A percentile compares a stretch with the other conserved stretches of the same genome.
These are phyloP conservation scores for Ciborinia camelliae DNA, from an alignment of 2,329 filamentous ascomycete genomes.

Conservation along the genomic window DNA sequence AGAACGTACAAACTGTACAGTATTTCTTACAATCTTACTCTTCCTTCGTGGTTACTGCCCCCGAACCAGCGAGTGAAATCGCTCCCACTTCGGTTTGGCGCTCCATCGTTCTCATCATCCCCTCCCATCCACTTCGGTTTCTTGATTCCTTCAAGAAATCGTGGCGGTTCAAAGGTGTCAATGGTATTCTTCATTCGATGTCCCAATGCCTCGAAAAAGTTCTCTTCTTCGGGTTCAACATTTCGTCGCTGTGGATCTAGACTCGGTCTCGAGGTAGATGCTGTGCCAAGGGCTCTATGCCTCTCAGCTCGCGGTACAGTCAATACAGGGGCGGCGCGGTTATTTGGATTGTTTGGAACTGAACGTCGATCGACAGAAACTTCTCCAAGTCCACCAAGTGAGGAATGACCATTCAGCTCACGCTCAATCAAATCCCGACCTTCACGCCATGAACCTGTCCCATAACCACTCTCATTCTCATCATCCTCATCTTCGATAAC, in stretches of 20 bases:
- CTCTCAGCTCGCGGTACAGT: constrained; percentile 35
- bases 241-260: constrained; percentile 33
- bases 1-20: constrained; percentile 16
- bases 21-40: constrained; percentile 34
- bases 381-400: constrained; percentile 45
- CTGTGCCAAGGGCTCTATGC: constrained; percentile 35
- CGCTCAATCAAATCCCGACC: constrained; percentile 86
- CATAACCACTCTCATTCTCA: constrained; percentile 61
- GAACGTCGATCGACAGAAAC: constrained; percentile 23
- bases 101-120: constrained; percentile 43
- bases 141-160: constrained; percentile 74
- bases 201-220: constrained; percentile 78
- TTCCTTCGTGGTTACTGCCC: constrained; percentile 42
- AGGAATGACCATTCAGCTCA: constrained; percentile 66
- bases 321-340: constrained; percentile 28
- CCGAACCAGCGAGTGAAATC: constrained; percentile 59
- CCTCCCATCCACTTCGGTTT: constrained; percentile 79
- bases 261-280: constrained; percentile 33
- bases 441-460: constrained; percentile 84
- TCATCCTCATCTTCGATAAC: constrained; percentile 73
- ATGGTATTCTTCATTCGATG: constrained; percentile 90
- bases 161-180: constrained; percentile 75
- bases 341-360: constrained; percentile 34
- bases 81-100: constrained; percentile 36
- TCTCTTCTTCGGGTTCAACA: constrained; percentile 65